These are phyloP conservation scores for Fusarium mangiferae DNA, from an alignment of 2,329 filamentous ascomycete genomes.

Conservation along the genomic window DNA sequence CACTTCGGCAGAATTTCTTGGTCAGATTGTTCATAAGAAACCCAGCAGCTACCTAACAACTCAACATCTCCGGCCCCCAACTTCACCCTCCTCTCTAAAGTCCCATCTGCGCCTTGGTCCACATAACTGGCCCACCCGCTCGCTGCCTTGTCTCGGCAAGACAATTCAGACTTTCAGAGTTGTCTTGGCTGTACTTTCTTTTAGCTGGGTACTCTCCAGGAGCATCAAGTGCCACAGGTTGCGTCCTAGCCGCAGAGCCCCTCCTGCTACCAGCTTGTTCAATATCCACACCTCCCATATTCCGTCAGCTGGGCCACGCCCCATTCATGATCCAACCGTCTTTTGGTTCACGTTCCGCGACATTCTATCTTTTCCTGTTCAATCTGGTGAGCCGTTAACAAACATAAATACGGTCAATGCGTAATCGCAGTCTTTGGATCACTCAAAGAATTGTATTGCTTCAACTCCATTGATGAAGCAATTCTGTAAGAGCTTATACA, in stretches of 20 bases:
- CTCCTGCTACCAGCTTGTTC: constrained; percentile 24
- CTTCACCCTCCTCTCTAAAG: constrained; percentile 12
- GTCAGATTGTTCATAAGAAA: constrained; percentile 6
- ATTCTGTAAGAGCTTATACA: not conserved
- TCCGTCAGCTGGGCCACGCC: constrained; percentile 21
- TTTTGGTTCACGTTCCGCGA: constrained; percentile 4
- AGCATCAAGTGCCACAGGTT: constrained; percentile 32
- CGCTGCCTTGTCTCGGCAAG: constrained; percentile 27
- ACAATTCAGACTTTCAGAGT: constrained; percentile 2
- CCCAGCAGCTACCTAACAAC: not conserved
- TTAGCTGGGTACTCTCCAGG: constrained; percentile 1
- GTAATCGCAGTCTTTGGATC: not conserved
- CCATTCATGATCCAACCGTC: constrained; percentile 26
- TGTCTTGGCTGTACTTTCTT: constrained; percentile 2
- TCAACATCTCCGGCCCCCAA: constrained; percentile 25
- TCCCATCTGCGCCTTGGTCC: constrained; percentile 28
- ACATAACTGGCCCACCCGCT: constrained; percentile 34
- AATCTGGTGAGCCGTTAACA: not conserved
- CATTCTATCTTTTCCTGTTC: constrained; percentile 8
- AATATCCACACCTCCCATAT: constrained; percentile 32
- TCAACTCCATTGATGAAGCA: not conserved
- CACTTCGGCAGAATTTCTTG: not conserved
- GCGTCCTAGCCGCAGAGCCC: constrained; percentile 40
- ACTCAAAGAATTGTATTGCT: not conserved
- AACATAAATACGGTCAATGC: not conserved